phyloP scores from a whole-genome alignment of 805 yeast genomes.

The Schwanniomyces yamadae region DNA sequence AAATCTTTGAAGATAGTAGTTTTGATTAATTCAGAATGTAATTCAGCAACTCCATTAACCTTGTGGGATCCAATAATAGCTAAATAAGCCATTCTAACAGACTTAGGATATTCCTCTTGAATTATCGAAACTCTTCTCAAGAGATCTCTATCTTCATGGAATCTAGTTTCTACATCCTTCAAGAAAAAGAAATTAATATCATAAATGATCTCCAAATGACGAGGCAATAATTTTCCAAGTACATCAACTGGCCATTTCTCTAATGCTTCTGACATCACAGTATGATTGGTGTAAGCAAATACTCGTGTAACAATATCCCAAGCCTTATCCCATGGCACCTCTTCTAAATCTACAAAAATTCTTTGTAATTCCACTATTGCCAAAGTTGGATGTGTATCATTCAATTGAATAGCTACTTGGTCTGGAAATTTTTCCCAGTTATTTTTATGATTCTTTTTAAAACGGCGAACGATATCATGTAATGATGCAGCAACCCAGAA shows the following conservation, averaged over 20 bases:
- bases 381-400: slow-evolving; percentile 92
- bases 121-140: slow-evolving; percentile 74
- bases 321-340: slow-evolving; percentile 76
- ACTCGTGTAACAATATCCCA: slow-evolving; percentile 80
- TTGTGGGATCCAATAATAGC: slow-evolving; percentile 91
- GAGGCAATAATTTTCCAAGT: slow-evolving; percentile 75
- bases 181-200: slow-evolving; percentile 80
- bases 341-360: slow-evolving; percentile 80
- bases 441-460: slow-evolving; percentile 66
- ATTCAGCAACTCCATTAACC: slow-evolving; percentile 94
- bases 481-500: slow-evolving; percentile 96
- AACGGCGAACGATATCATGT: slow-evolving; percentile 86
- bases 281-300: slow-evolving; percentile 91
- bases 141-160: slow-evolving; percentile 72
- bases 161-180: slow-evolving; percentile 68
- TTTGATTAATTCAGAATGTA: slow-evolving; percentile 86
- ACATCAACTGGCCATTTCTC: slow-evolving; percentile 94
- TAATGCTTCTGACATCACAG: slow-evolving; percentile 91
- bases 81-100: slow-evolving; percentile 87
- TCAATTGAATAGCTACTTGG: slow-evolving; percentile 86
- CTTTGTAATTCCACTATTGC: slow-evolving; percentile 90
- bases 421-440: slow-evolving; percentile 85
- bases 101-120: slow-evolving; percentile 79
- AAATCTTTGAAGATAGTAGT: slow-evolving; percentile 90
- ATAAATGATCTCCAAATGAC: slow-evolving; percentile 88